These are phyloP conservation scores for Xylaria grammica DNA, from an alignment of 495 filamentous ascomycete species.

Conservation along the genomic window DNA sequence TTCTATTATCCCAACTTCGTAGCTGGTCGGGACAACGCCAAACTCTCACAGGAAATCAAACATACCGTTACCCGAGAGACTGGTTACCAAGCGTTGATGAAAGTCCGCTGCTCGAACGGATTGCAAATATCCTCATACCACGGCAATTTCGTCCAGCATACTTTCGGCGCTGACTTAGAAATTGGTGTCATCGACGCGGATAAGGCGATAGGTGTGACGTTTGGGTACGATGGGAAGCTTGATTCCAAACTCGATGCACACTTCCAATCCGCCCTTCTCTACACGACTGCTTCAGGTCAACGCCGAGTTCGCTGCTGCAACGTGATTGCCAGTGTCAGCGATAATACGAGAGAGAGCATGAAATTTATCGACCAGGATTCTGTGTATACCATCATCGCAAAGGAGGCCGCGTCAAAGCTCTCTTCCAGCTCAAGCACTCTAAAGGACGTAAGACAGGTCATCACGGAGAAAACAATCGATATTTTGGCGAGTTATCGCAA, in stretches of 20 bases:
- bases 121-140: conserved; percentile 93
- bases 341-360: conserved; percentile 82
- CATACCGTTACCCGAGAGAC: conserved; percentile 91
- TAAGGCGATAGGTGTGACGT: conserved; percentile 89
- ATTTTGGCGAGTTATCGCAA: conserved; percentile 93
- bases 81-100: conserved; percentile 96
- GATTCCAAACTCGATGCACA: conserved; percentile 96
- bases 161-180: conserved; percentile 93
- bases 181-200: conserved; percentile 92
- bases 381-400: conserved; percentile 83
- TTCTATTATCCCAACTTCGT: conserved; percentile 98
- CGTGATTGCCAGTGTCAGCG: conserved; percentile 87
- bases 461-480: conserved; percentile 94
- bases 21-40: conserved; percentile 78
- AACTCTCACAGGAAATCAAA: conserved; percentile 82
- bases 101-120: conserved; percentile 96
- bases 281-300: conserved; percentile 90
- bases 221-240: conserved; percentile 96
- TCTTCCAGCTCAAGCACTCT: conserved; percentile 69
- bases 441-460: conserved; percentile 82
- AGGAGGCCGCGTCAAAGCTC: conserved; percentile 87
- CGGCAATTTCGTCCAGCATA: conserved; percentile 95
- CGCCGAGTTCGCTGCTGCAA: conserved; percentile 92
- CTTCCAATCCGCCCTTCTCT: conserved; percentile 94
- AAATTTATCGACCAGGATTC: conserved; percentile 95